Evolutionary conservation across 345 rosid genomes (phyloP).

Genomic region (Eucalyptus sideroxylon): DNA sequence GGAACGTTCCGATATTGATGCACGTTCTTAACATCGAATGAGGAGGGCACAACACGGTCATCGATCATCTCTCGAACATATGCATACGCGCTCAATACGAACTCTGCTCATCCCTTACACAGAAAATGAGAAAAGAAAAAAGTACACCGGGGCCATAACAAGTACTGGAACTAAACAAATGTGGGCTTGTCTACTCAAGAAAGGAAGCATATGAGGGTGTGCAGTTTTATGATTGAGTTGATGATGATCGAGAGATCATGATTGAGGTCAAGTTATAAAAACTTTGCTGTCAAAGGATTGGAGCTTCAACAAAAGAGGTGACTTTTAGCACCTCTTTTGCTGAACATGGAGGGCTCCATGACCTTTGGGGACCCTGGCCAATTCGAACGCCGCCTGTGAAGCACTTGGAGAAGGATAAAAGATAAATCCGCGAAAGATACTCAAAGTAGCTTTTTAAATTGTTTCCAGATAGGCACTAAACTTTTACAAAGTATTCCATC

Average conservation of each 20-base stretch:
- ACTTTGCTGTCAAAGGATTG: neutral
- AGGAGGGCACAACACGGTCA: neutral
- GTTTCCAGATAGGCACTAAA: neutral
- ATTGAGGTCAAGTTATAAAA: neutral
- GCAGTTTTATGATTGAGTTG: neutral
- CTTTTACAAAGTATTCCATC: neutral
- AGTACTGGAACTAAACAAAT: neutral
- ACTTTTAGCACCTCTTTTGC: neutral
- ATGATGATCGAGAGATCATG: neutral
- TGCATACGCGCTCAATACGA: neutral
- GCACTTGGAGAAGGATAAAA: neutral
- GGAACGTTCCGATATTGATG: neutral
- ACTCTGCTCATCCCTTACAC: neutral
- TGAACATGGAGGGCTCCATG: neutral
- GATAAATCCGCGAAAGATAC: neutral
- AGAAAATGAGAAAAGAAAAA: too few relatives aligned
- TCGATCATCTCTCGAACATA: neutral
- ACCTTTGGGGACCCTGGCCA: neutral
- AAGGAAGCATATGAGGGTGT: neutral
- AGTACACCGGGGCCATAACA: neutral
- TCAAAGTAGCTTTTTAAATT: neutral
- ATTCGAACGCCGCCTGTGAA: neutral
- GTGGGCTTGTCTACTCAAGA: neutral
- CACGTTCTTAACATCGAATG: neutral
- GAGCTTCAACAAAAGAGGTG: neutral